phyloP scores from a whole-genome alignment of 2,329 filamentous ascomycete genomes.

The Rhinocladiella similis region DNA sequence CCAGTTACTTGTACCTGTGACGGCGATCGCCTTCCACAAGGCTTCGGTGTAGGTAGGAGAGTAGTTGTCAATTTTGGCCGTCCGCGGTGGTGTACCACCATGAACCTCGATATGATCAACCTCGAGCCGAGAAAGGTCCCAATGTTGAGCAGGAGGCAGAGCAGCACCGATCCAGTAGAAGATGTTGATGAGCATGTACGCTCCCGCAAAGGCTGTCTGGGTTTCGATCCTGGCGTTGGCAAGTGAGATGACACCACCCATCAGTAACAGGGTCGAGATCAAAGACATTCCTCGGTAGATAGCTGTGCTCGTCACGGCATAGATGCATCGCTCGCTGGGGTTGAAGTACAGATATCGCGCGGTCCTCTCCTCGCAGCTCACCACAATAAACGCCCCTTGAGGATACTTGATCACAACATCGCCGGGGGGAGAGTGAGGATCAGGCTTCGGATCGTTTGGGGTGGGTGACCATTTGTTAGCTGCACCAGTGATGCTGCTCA shows the following conservation, averaged over 20 bases:
- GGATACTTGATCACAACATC: slow-evolving; percentile 54
- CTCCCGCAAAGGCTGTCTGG: slow-evolving; percentile 51
- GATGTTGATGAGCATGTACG: slow-evolving; percentile 52
- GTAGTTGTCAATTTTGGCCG: slow-evolving; percentile 35
- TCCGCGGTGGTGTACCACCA: slow-evolving; percentile 26
- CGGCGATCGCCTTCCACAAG: slow-evolving; percentile 50
- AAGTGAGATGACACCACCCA: slow-evolving; percentile 53
- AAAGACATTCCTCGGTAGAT: slow-evolving; percentile 50
- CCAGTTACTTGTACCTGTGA: slow-evolving; percentile 47
- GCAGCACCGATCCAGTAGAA: slow-evolving; percentile 55
- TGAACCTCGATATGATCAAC: slow-evolving; percentile 33
- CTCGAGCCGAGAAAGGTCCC: slow-evolving; percentile 48
- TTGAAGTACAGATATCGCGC: slow-evolving; percentile 55
- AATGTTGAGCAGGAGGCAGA: slow-evolving; percentile 47
- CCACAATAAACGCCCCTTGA: slow-evolving; percentile 52
- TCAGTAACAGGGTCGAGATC: slow-evolving; percentile 52
- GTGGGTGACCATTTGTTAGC: slow-evolving; percentile 52
- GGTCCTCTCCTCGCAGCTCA: slow-evolving; percentile 51
- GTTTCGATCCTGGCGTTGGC: slow-evolving; percentile 50
- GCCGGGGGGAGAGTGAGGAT: slow-evolving; percentile 38
- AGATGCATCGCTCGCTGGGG: slow-evolving; percentile 49
- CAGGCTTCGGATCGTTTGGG: slow-evolving; percentile 40
- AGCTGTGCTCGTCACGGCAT: slow-evolving; percentile 40
- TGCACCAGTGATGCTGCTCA: slow-evolving; percentile 51
- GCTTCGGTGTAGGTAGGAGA: slow-evolving; percentile 45